A percentile compares a stretch with the other conserved stretches of the same genome.
Evolutionary conservation across 2,329 filamentous ascomycete species (phyloP).

Genomic region (Aspergillus sp.): DNA sequence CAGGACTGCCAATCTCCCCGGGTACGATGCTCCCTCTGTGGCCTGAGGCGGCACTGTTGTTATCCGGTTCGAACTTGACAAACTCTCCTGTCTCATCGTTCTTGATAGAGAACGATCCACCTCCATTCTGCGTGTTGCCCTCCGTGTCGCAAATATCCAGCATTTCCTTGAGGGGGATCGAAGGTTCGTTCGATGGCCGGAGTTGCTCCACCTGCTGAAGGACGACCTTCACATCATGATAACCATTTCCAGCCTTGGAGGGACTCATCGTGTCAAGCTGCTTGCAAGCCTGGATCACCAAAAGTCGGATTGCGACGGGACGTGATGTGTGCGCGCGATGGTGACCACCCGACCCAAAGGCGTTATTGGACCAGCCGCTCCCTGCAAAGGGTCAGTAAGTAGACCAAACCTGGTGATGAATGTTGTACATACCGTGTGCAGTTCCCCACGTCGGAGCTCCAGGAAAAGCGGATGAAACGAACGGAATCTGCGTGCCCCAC

Average conservation of each 20-base stretch:
- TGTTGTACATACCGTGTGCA: slow-evolving; percentile 30
- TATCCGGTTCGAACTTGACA: slow-evolving; percentile 55
- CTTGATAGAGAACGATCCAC: slow-evolving; percentile 77
- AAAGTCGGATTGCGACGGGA: slow-evolving; percentile 66
- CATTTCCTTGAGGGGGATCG: slow-evolving; percentile 65
- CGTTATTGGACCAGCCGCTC: slow-evolving; percentile 47
- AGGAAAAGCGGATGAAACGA: slow-evolving; percentile 39
- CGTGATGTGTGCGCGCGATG: slow-evolving; percentile 59
- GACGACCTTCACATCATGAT: slow-evolving; percentile 66
- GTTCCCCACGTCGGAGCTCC: slow-evolving; percentile 38
- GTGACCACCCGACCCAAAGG: slow-evolving; percentile 50
- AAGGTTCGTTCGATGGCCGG: slow-evolving; percentile 56
- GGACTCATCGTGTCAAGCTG: slow-evolving; percentile 48
- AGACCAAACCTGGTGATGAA: not conserved
- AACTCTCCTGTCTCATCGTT: slow-evolving; percentile 47
- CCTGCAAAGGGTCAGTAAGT: slow-evolving; percentile 30
- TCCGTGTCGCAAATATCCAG: slow-evolving; percentile 87
- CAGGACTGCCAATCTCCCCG: slow-evolving; percentile 69
- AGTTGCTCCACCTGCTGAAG: slow-evolving; percentile 65
- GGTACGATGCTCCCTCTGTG: slow-evolving; percentile 49
- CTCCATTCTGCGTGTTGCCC: slow-evolving; percentile 80
- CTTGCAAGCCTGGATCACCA: slow-evolving; percentile 78
- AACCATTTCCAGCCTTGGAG: slow-evolving; percentile 56
- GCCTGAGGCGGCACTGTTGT: slow-evolving; percentile 43
- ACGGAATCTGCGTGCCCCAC: slow-evolving; percentile 38